These are phyloP conservation scores for Oryza rufipogon DNA, from an alignment of 176 grass and related monocot species.

Conservation along the genomic window DNA sequence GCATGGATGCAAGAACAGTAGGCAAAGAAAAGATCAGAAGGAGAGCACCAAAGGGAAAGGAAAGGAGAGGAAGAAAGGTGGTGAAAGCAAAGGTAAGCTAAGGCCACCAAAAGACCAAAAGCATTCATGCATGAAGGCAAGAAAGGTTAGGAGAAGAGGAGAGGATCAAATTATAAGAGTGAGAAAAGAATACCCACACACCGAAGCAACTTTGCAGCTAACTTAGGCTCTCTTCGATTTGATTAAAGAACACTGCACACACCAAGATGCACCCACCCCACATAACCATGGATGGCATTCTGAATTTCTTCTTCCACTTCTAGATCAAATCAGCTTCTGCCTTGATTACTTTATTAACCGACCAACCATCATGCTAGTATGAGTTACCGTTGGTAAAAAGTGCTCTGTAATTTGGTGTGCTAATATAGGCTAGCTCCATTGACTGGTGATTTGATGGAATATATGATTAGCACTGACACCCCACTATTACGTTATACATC, in stretches of 20 bases:
- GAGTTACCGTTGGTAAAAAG: too few species aligned
- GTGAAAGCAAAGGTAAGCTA: neutral
- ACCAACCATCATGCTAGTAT: too few species aligned
- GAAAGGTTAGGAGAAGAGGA: neutral
- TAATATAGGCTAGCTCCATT: too few species aligned
- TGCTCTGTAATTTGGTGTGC: too few species aligned
- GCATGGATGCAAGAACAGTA: slow-evolving; percentile 19
- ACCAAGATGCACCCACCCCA: slow-evolving; percentile 30
- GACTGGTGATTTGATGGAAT: neutral
- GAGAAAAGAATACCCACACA: slow-evolving; percentile 40
- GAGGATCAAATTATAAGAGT: neutral
- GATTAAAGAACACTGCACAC: slow-evolving; percentile 16
- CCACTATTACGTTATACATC: too few species aligned
- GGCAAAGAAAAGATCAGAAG: neutral
- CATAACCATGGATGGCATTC: neutral
- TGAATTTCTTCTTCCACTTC: neutral
- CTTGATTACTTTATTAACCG: too few species aligned
- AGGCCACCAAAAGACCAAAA: neutral
- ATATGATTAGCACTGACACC: too few species aligned
- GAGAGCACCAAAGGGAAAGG: slow-evolving; percentile 9
- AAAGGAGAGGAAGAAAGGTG: neutral
- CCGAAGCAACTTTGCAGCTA: slow-evolving; percentile 40
- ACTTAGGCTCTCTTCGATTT: neutral
- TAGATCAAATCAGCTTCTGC: too few species aligned
- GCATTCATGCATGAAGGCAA: slow-evolving; percentile 10